These are phyloP conservation scores for Posidonia australis DNA, from an alignment of 106 monocot species.

Conservation along the genomic window DNA sequence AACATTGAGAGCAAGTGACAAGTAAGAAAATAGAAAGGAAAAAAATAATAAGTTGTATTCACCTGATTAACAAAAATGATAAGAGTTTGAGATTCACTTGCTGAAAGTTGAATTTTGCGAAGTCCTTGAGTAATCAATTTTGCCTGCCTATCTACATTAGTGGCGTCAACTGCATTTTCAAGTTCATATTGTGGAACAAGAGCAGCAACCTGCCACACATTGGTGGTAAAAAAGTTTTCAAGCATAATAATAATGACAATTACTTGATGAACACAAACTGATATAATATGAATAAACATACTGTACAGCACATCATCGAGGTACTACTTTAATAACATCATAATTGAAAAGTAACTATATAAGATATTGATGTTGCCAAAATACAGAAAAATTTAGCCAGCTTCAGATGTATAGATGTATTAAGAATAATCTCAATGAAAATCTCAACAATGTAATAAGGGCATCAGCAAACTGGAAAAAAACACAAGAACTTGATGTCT, in stretches of 20 bases:
- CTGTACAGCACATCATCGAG: no score
- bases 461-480: no score
- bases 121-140: conserved; percentile 65
- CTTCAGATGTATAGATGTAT: no score
- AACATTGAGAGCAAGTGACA: no score
- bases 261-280: not conserved
- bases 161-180: conserved; percentile 22
- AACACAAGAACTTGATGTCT: no score
- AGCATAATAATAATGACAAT: not conserved
- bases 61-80: conserved; percentile 92
- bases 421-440: no score
- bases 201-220: conserved; percentile 52
- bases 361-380: no score
- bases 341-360: no score
- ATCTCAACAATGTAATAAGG: no score
- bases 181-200: conserved; percentile 70
- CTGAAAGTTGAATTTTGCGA: conserved; percentile 67
- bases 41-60: not conserved
- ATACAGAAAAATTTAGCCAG: no score
- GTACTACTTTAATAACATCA: no score
- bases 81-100: conserved; percentile 51
- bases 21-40: not conserved
- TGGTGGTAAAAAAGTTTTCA: not conserved
- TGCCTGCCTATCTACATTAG: conserved; percentile 37
- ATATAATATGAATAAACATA: not conserved